Base-by-base conservation (phyloP, 306 rosid species). In the Trifolium repens region DNA sequence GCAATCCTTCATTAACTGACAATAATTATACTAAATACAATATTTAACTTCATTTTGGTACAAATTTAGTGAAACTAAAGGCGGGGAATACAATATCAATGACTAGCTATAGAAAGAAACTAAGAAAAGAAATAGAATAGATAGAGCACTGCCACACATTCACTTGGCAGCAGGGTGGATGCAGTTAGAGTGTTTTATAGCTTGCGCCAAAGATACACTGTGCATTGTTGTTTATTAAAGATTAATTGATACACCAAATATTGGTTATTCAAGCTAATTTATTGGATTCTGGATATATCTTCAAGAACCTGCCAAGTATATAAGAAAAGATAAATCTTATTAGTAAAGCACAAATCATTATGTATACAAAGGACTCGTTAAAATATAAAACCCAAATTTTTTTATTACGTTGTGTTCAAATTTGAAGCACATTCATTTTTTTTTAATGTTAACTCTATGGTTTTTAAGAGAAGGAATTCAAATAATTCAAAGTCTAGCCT, bases 231-330 rank as follows among this genome's bases (percentile, higher is more conserved):
- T 61, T 57, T 65, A 69, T 63, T 57, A 9, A 9, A 14, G 9
- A 39, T 4, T 32, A 39, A 39, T 39, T 1, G 60, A 64, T 26
- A 71, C 26, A 53, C 68, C 16, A 22, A 66, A 60, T 60, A 27
- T 60, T 8, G 75, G 22, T 24, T 69, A 58, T 80, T 73, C 42
- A 49, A 40, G 73, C 62, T 52, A 71, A 30, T 44, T 58, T 74
- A 35, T 53, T 58, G 81, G 30, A 69, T 64, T 66, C 63, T 49
- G 57, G 65, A 79, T n/a, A 50, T n/a, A 50, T 74, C 81, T 69
- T 86, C 81, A 81, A 78, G 74, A 81, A 50, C 87, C 91, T 87
- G 88, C 71, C 5, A 75, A 47, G 37, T 3, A 69, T 52, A 69
- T 7, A 52, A 22, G 4, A 17, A 19, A 66, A 47, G 35, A 34